Conservation (phyloP, 1,139 yeast genomes). For the Hyphopichia burtonii region DNA sequence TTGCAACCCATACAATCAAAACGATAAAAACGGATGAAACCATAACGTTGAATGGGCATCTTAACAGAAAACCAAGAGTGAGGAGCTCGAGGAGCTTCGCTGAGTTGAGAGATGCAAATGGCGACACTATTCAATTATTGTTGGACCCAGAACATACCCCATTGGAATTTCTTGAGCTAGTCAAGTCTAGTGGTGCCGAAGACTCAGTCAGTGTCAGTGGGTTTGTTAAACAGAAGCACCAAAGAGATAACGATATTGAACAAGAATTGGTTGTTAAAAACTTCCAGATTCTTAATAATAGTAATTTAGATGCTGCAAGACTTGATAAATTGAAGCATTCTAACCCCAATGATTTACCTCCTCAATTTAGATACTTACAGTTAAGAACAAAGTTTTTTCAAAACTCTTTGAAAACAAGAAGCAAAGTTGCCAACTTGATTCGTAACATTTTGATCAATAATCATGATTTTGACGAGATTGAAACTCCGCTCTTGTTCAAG, state of each 20-base stretch:
- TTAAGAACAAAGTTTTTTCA: constrained; percentile 65
- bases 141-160: constrained; percentile 43
- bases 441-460: constrained; percentile 46
- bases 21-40: constrained; percentile 13
- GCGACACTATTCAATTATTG: constrained; percentile 66
- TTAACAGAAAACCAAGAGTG: constrained; percentile 64
- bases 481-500: constrained; percentile 89
- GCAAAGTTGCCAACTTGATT: constrained; percentile 56
- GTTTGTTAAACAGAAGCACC: constrained; percentile 32
- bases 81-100: constrained; percentile 59
- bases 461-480: constrained; percentile 73
- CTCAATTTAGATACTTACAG: constrained; percentile 79
- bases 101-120: constrained; percentile 68
- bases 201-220: constrained; percentile 79
- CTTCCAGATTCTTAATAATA: constrained; percentile 60
- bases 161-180: constrained; percentile 32
- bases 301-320: constrained; percentile 70
- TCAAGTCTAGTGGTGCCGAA: constrained; percentile 58
- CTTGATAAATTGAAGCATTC: constrained; percentile 56
- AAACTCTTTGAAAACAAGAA: constrained; percentile 56
- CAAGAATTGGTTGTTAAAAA: constrained; percentile 60
- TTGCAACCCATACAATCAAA: constrained; percentile 32
- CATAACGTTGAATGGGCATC: constrained; percentile 74
- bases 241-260: constrained; percentile 20
- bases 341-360: constrained; percentile 60